phyloP scores from a whole-genome alignment of 179 eudicot species.

The Drosera spatulata region DNA sequence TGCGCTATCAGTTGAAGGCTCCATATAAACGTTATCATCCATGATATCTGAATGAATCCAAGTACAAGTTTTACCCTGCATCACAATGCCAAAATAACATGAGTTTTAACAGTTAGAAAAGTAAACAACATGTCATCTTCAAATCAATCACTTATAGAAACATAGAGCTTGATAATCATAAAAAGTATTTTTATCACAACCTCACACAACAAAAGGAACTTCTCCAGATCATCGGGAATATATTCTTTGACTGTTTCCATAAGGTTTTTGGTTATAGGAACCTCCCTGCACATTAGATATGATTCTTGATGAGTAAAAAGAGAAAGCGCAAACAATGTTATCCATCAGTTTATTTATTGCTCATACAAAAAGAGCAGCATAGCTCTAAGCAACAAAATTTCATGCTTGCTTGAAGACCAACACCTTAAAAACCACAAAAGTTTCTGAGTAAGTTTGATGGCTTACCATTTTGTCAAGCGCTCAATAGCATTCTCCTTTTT shows the following conservation, averaged over 20 bases:
- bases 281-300: constrained; percentile 46
- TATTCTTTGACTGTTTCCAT: constrained; percentile 72
- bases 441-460: not conserved
- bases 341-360: too few relatives aligned
- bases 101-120: not conserved
- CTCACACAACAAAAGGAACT: constrained; percentile 38
- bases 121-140: not conserved
- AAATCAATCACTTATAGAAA: not conserved
- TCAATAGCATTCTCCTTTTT: constrained; percentile 43
- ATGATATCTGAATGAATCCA: constrained; percentile 96
- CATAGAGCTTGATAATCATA: not conserved
- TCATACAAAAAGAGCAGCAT: too few relatives aligned
- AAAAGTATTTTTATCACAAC: constrained; percentile 16
- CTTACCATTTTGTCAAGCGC: constrained; percentile 74
- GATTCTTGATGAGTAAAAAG: too few relatives aligned
- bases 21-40: constrained; percentile 88
- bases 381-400: too few relatives aligned
- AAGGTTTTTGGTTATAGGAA: constrained; percentile 66
- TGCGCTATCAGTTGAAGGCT: constrained; percentile 21
- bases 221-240: constrained; percentile 54
- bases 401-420: too few relatives aligned
- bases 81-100: constrained; percentile 6
- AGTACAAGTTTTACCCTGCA: constrained; percentile 52
- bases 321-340: too few relatives aligned
- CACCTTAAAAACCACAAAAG: not conserved